Conservation (phyloP, 2,329 filamentous ascomycete genomes). For the Cladorrhinum sp. region DNA sequence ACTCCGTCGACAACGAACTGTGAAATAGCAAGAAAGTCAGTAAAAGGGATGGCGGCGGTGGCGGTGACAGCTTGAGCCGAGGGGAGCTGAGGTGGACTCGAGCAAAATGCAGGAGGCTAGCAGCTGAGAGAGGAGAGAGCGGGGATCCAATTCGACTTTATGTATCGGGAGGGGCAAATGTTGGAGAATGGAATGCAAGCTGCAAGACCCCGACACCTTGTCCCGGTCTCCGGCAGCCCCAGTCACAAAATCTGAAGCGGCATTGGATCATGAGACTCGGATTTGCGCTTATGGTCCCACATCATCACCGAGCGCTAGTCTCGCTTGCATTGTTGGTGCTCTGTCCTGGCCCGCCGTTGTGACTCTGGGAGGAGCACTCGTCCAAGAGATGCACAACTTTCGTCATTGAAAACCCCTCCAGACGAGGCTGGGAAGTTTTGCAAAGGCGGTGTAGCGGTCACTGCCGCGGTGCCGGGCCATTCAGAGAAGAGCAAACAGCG, state of each 20-base stretch:
- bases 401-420: neutral
- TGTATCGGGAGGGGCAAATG: conserved; percentile 12
- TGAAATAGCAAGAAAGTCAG: conserved; percentile 22
- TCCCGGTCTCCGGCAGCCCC: conserved; percentile 14
- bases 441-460: neutral
- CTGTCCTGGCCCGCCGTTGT: conserved; percentile 2
- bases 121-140: conserved; percentile 6
- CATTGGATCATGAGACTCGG: conserved; percentile 12
- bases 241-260: conserved; percentile 6
- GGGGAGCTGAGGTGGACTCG: neutral
- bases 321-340: conserved; percentile 8
- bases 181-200: conserved; percentile 7
- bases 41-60: neutral
- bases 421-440: neutral
- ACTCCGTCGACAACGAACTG: conserved; percentile 94
- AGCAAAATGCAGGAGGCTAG: neutral
- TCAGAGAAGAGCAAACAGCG: neutral
- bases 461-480: neutral
- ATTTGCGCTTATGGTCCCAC: conserved; percentile 16
- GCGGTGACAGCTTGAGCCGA: neutral
- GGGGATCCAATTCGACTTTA: conserved; percentile 11
- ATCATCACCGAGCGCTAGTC: conserved; percentile 6
- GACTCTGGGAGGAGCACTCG: neutral
- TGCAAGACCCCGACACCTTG: conserved; percentile 12
- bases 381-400: neutral